A percentile compares a stretch with the other conserved stretches of the same genome.
These are phyloP conservation scores for Fusarium lateritium DNA, from an alignment of 2,329 filamentous ascomycete species.

Conservation along the genomic window DNA sequence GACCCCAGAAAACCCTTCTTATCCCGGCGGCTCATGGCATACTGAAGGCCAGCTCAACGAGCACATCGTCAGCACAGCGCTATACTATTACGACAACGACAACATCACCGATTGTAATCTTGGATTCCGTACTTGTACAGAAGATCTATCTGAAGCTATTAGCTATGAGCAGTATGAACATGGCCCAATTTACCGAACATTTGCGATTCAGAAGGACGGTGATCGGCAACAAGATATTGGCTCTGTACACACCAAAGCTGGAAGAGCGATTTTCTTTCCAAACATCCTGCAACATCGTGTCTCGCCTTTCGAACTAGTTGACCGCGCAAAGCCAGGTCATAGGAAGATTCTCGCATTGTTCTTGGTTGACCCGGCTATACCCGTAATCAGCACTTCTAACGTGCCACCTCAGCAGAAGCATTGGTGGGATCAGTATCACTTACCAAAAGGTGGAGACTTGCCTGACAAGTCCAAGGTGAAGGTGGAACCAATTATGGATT, in stretches of 20 bases:
- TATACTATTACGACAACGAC: constrained; percentile 24
- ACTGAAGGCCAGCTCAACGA: constrained; percentile 17
- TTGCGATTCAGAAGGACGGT: background rate
- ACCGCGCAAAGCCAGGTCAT: background rate
- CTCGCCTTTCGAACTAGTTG: background rate
- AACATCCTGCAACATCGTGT: constrained; percentile 12
- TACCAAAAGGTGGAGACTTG: too few species aligned
- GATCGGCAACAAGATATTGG: background rate
- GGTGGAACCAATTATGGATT: background rate
- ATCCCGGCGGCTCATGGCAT: constrained; percentile 24
- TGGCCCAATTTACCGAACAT: background rate
- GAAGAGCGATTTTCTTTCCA: constrained; percentile 11
- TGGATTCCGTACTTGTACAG: constrained; percentile 1
- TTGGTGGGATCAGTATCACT: constrained; percentile 3
- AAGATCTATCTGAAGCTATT: background rate
- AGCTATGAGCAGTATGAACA: background rate
- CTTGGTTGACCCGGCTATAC: background rate
- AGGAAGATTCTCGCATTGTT: constrained; percentile 14
- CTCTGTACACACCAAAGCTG: background rate
- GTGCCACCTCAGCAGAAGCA: constrained; percentile 16
- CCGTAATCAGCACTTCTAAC: background rate
- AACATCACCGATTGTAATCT: constrained; percentile 14
- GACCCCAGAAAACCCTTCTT: background rate
- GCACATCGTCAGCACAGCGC: constrained; percentile 14
- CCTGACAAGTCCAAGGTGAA: too few species aligned